These are phyloP conservation scores for Magnusiomyces suaveolens DNA, from an alignment of 1,139 yeast genomes.

Conservation along the genomic window DNA sequence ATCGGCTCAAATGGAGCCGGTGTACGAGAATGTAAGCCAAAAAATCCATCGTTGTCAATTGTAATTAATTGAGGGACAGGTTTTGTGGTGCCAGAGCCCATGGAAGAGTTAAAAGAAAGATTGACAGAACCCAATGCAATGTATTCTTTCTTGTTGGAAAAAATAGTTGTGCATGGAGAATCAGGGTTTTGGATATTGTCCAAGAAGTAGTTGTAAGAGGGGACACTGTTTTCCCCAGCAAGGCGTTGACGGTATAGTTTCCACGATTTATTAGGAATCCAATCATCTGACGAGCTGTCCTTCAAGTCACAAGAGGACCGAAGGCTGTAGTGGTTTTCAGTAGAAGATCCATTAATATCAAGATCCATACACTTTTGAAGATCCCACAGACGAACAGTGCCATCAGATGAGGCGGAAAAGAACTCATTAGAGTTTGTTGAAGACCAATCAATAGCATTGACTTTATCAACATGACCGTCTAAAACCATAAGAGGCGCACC, in stretches of 20 bases:
- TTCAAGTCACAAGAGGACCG: background rate
- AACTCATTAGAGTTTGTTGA: slow-evolving; percentile 36
- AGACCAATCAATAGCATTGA: slow-evolving; percentile 57
- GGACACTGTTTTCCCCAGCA: slow-evolving; percentile 24
- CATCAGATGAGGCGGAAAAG: slow-evolving; percentile 61
- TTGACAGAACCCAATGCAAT: slow-evolving; percentile 19
- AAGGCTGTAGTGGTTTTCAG: background rate
- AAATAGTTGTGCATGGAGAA: slow-evolving; percentile 23
- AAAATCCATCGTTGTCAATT: slow-evolving; percentile 25
- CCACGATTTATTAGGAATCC: slow-evolving; percentile 25
- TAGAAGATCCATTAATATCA: background rate
- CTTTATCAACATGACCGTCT: slow-evolving; percentile 46
- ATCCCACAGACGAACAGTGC: slow-evolving; percentile 68
- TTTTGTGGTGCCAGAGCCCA: background rate
- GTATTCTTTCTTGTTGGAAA: slow-evolving; percentile 28
- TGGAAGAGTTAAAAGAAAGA: background rate
- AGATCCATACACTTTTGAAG: slow-evolving; percentile 29
- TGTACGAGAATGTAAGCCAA: slow-evolving; percentile 24
- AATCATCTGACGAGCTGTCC: background rate
- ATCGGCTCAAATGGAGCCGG: background rate
- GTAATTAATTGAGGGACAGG: slow-evolving; percentile 17
- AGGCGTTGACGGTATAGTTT: slow-evolving; percentile 27
- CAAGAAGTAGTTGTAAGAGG: slow-evolving; percentile 24
- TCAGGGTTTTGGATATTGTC: slow-evolving; percentile 19
- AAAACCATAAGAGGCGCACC: slow-evolving; percentile 44